Evolutionary conservation across 352 stramenopile species (phyloP).

Genomic region (Phytophthora fragariaefolia): DNA sequence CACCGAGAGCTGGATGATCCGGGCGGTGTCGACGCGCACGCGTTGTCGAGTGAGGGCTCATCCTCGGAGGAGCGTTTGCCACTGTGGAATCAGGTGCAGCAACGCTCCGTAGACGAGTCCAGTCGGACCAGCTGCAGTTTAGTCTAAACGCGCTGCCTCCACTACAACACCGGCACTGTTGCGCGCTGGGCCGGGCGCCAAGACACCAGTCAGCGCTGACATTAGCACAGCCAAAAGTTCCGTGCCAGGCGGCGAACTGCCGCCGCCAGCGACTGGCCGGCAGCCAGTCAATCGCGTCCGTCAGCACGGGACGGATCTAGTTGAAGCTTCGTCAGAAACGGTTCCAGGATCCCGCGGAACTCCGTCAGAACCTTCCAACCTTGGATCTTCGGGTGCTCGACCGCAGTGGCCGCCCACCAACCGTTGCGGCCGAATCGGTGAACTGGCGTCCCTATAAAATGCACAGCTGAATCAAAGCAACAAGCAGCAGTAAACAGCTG

Average conservation of each 20-base stretch:
- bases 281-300: not conserved
- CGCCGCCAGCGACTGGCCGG: too few species aligned
- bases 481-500: too few species aligned
- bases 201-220: not conserved
- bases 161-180: not conserved
- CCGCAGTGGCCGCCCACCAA: not conserved
- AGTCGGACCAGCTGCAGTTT: not conserved
- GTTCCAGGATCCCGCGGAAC: constrained; percentile 2
- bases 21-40: too few species aligned
- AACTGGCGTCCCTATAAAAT: too few species aligned
- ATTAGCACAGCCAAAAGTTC: not conserved
- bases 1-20: not conserved
- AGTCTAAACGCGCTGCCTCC: not conserved
- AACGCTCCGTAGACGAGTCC: not conserved
- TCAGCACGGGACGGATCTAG: not conserved
- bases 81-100: not conserved
- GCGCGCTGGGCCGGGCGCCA: not conserved
- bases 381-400: not conserved
- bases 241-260: not conserved
- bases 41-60: constrained; percentile 7
- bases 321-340: not conserved
- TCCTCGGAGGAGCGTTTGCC: not conserved
- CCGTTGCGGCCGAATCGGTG: too few species aligned
- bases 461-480: too few species aligned
- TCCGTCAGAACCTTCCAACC: not conserved